Evolutionary conservation across 2,329 filamentous ascomycete species (phyloP).

Genomic region (Ophiocordyceps sinensis): DNA sequence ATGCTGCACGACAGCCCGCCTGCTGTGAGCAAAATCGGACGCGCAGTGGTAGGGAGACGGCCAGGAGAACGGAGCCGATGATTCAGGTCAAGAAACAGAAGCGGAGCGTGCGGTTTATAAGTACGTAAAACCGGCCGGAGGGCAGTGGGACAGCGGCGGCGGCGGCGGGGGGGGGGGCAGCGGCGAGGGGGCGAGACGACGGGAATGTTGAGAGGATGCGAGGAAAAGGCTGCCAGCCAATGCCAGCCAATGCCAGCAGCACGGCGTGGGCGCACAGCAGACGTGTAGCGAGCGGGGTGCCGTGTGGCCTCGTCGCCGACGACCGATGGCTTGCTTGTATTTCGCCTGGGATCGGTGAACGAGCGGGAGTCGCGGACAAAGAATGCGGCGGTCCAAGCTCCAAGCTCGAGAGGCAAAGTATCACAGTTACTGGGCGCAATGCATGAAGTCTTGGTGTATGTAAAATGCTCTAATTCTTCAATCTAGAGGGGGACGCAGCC

Average conservation of each 20-base stretch:
- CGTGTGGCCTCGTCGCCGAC: not conserved
- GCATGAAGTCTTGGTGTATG: too few species aligned
- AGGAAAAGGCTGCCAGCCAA: slow-evolving; percentile 11
- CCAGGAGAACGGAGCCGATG: not conserved
- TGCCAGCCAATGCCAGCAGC: slow-evolving; percentile 15
- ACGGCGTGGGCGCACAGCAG: slow-evolving; percentile 4
- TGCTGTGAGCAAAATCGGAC: not conserved
- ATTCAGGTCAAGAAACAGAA: slow-evolving; percentile 5
- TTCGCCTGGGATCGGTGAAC: not conserved
- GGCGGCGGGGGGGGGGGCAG: slow-evolving; percentile 7
- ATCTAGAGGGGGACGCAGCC: too few species aligned
- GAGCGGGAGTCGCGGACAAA: not conserved
- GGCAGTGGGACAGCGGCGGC: slow-evolving; percentile 18
- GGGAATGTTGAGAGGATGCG: not conserved
- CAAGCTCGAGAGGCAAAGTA: too few species aligned
- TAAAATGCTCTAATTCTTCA: too few species aligned
- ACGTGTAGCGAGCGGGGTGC: not conserved
- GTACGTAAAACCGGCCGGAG: slow-evolving; percentile 21
- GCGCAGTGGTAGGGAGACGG: not conserved
- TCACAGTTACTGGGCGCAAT: too few species aligned
- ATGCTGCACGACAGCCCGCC: slow-evolving; percentile 9
- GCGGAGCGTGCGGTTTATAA: slow-evolving; percentile 9
- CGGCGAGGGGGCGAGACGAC: slow-evolving; percentile 1
- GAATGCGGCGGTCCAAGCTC: not conserved
- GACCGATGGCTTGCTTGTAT: not conserved